Conservation (phyloP, 306 rosid species). For the Elaeagnus macrophylla region DNA sequence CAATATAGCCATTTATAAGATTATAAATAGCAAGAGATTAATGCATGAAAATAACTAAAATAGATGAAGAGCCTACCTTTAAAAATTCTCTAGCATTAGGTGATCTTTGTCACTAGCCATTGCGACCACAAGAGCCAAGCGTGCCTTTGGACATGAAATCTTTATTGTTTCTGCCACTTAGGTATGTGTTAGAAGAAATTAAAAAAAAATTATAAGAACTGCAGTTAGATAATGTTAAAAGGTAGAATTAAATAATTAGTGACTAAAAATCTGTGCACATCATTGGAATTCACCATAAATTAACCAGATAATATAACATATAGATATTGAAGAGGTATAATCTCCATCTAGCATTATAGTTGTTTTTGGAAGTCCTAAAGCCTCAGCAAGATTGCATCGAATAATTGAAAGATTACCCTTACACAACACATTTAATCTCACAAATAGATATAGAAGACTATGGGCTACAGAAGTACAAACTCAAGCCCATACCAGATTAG, state of each 20-base stretch:
- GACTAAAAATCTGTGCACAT: no score
- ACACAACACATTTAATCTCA: background rate
- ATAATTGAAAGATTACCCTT: slow-evolving; percentile 9
- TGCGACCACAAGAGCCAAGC: slow-evolving; percentile 65
- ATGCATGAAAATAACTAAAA: no score
- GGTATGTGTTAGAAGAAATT: slow-evolving; percentile 60
- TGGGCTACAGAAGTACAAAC: background rate
- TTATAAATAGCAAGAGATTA: no score
- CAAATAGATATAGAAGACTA: background rate
- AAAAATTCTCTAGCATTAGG: slow-evolving; percentile 65
- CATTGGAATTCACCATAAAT: no score
- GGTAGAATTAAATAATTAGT: no score
- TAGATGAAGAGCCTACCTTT: slow-evolving; percentile 46
- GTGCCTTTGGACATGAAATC: slow-evolving; percentile 53
- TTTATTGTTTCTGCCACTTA: slow-evolving; percentile 53
- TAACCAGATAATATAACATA: no score
- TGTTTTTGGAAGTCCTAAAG: slow-evolving; percentile 49
- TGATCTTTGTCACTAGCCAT: slow-evolving; percentile 94
- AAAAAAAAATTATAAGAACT: slow-evolving; percentile 10
- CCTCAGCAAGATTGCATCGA: slow-evolving; percentile 19
- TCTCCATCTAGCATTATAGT: slow-evolving; percentile 89
- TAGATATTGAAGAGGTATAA: slow-evolving; percentile 1
- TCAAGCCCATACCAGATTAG: slow-evolving; percentile 38
- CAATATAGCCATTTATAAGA: no score
- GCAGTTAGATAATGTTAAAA: background rate